Percentiles rank a stretch among this genome's conserved stretches.
These are phyloP conservation scores for Tolypocladium ophioglossoides DNA, from an alignment of 2,329 filamentous ascomycete species.

Conservation along the genomic window DNA sequence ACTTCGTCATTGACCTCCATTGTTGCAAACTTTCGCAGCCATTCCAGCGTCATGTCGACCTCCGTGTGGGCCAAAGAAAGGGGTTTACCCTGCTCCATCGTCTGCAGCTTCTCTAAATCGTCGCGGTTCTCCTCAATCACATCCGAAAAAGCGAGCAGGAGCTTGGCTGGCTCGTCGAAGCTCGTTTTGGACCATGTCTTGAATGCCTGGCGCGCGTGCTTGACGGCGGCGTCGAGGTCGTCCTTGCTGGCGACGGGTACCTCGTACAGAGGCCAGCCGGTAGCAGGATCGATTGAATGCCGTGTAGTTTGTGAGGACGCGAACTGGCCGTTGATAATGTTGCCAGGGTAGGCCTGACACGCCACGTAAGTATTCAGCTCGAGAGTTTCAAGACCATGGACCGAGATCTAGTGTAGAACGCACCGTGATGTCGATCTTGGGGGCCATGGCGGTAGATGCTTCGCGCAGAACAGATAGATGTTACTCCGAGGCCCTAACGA, in stretches of 20 bases:
- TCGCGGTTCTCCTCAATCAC: constrained; percentile 13
- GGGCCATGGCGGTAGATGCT: not conserved
- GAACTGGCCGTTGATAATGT: constrained; percentile 15
- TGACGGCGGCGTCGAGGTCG: constrained; percentile 19
- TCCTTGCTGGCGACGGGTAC: constrained; percentile 15
- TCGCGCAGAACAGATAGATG: not conserved
- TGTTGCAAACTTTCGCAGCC: constrained; percentile 15
- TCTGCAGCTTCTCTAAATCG: constrained; percentile 11
- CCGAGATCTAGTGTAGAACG: not conserved
- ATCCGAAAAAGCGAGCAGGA: constrained; percentile 15
- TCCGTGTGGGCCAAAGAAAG: constrained; percentile 8
- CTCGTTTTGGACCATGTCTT: constrained; percentile 16
- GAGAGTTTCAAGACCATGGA: not conserved
- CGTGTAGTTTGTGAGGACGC: constrained; percentile 8
- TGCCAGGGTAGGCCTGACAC: constrained; percentile 1
- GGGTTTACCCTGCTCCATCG: constrained; percentile 15
- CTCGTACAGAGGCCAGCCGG: constrained; percentile 18
- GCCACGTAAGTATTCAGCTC: not conserved
- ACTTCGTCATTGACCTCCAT: constrained; percentile 24
- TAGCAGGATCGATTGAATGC: constrained; percentile 18
- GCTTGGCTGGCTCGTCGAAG: constrained; percentile 13
- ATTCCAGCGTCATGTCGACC: constrained; percentile 10
- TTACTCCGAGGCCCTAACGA: too few species aligned
- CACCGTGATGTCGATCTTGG: not conserved
- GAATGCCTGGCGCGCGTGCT: constrained; percentile 15